Evolutionary conservation across 2,329 filamentous ascomycete species (phyloP).

Genomic region (Colletotrichum horii): DNA sequence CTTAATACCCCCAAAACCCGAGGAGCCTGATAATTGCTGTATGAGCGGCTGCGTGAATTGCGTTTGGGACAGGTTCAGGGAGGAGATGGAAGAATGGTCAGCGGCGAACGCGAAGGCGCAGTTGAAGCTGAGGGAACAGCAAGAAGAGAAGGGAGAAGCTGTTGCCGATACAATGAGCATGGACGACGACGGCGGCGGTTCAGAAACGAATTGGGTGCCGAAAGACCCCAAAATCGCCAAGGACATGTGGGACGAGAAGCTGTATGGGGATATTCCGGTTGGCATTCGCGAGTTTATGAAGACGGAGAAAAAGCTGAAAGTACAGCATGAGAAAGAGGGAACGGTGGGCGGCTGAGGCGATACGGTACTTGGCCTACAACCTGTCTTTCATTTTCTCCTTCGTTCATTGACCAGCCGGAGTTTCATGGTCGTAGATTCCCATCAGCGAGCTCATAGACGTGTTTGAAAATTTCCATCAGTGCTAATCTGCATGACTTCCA

Average conservation of each 20-base stretch:
- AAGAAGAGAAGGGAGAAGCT: conserved; percentile 23
- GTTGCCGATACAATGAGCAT: conserved; percentile 58
- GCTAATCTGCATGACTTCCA: neutral
- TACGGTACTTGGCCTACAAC: neutral
- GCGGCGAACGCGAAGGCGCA: conserved; percentile 68
- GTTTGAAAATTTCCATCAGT: neutral
- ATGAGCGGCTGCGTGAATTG: conserved; percentile 99
- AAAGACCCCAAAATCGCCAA: conserved; percentile 47
- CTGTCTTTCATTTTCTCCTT: neutral
- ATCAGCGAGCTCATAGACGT: conserved; percentile 5
- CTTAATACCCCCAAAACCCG: conserved; percentile 79
- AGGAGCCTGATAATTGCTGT: conserved; percentile 97
- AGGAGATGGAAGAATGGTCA: conserved; percentile 92
- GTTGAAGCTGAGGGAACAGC: conserved; percentile 45
- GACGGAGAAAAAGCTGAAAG: conserved; percentile 88
- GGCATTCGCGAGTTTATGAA: conserved; percentile 98
- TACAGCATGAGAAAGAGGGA: conserved; percentile 69
- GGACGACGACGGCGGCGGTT: conserved; percentile 83
- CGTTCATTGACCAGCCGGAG: neutral
- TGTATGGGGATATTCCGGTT: conserved; percentile 84
- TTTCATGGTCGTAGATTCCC: neutral
- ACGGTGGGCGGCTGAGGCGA: conserved; percentile 44
- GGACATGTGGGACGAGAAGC: conserved; percentile 65
- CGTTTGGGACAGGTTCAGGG: conserved; percentile 90
- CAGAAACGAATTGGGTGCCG: conserved; percentile 69